These are phyloP conservation scores for Hypoxylon fuscum DNA, from an alignment of 495 filamentous ascomycete genomes.

Conservation along the genomic window DNA sequence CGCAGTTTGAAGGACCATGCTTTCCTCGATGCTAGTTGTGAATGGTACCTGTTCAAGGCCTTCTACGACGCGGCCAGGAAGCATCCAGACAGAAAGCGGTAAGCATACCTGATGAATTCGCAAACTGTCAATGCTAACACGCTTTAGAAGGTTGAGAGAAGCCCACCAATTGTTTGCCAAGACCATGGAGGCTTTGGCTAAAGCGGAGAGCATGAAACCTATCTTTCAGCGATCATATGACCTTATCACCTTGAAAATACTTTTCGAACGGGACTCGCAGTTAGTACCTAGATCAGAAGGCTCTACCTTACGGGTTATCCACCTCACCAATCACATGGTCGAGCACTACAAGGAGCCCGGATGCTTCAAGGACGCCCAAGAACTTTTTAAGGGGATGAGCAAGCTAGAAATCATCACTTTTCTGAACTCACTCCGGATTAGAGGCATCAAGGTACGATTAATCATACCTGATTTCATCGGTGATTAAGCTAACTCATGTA, in stretches of 20 bases:
- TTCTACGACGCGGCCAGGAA: slow-evolving; percentile 45
- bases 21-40: slow-evolving; percentile 32
- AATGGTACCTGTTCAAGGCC: slow-evolving; percentile 46
- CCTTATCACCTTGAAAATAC: slow-evolving; percentile 5
- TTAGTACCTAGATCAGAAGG: not conserved
- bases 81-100: slow-evolving; percentile 42
- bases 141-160: slow-evolving; percentile 44
- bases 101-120: slow-evolving; percentile 13
- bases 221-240: slow-evolving; percentile 13
- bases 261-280: slow-evolving; percentile 2
- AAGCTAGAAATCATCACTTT: slow-evolving; percentile 4
- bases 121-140: slow-evolving; percentile 5
- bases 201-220: slow-evolving; percentile 13
- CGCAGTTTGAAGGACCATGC: slow-evolving; percentile 6
- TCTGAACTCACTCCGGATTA: not conserved
- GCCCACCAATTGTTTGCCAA: slow-evolving; percentile 25
- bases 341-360: slow-evolving; percentile 45
- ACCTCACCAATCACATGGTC: slow-evolving; percentile 45
- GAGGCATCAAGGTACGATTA: slow-evolving; percentile 17
- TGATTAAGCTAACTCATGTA: slow-evolving; percentile 3
- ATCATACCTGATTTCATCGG: not conserved
- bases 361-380: slow-evolving; percentile 42
- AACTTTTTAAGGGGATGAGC: slow-evolving; percentile 34
- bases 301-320: slow-evolving; percentile 34
- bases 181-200: slow-evolving; percentile 7